Base-by-base conservation (phyloP, 352 stramenopile genomes). In the Phytophthora europaea region DNA sequence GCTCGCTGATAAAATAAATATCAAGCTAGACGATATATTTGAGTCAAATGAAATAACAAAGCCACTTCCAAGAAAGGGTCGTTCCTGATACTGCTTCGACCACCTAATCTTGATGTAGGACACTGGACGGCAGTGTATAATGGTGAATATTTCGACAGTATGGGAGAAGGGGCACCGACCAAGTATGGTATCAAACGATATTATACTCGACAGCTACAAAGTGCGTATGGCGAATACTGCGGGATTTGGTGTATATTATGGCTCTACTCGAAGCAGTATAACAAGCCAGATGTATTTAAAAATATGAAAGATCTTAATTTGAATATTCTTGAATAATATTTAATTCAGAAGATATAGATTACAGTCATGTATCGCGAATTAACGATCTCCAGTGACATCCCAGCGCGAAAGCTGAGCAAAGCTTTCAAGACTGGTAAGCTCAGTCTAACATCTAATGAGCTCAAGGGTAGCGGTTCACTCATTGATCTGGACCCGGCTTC, bases 171-270 rank as follows among this genome's bases (percentile, higher is more conserved):
- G 4, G 1, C 23, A 13, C 18, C n/a, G 3, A 61, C 16, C 1
- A 12, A 28, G 2, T 59, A 61, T 23, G 56, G 45, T 22, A 65
- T 62, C 5, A 7, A 6, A n/a, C 66, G 38, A 10, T 72, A 61
- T 22, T 61, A 66, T 54, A 6, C 54, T 1, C 38, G 20, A 9
- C 65, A 72, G 38, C 61, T 61, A 15, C 65, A 72, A 61, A 18
- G 43, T 1, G 15, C 45, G 15, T 61, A 61, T 6, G 23, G 20
- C 8, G 54, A 59, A 4, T 72, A 61, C 18, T 65, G 55, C 50
- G 55, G 65, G 0, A 28, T 55, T 3, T 72, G 10, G 7, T 58
- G 54, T 15, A 12, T 72, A 0, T 7, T 72, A 0, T 72, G n/a
- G 15, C 9, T 72, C 15, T 66, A 66, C 47, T 51, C 23, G 0